Evolutionary conservation across 2,329 filamentous ascomycete genomes (phyloP).

Genomic region (Aureobasidium sp.): DNA sequence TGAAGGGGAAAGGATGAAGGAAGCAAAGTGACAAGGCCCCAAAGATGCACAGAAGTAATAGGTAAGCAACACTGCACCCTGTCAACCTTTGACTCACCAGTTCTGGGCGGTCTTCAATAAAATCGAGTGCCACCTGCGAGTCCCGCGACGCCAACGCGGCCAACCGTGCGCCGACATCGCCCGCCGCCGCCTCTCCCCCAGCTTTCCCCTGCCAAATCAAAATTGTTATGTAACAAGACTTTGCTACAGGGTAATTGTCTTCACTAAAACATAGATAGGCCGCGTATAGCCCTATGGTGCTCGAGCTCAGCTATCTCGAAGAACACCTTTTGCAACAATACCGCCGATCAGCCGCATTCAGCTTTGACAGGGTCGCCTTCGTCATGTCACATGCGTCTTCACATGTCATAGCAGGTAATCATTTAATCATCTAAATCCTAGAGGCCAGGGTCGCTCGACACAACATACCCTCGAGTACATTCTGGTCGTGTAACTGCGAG

Average conservation of each 20-base stretch:
- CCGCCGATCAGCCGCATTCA: not conserved
- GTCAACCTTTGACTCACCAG: constrained; percentile 7
- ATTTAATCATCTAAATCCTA: not conserved
- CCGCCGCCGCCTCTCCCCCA: not conserved
- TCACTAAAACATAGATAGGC: constrained; percentile 2
- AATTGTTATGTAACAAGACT: not conserved
- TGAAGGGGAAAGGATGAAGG: not conserved
- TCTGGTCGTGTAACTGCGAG: not conserved
- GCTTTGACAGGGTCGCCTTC: not conserved
- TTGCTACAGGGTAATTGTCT: not conserved
- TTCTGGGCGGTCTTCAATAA: not conserved
- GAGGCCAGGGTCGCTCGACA: not conserved
- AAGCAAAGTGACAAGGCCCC: not conserved
- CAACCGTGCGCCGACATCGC: not conserved
- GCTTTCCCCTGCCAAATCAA: not conserved
- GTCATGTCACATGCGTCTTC: not conserved
- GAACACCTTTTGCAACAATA: not conserved
- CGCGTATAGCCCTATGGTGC: not conserved
- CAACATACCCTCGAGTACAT: not conserved
- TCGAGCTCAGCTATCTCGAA: not conserved
- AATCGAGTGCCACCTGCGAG: constrained; percentile 2
- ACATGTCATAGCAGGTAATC: not conserved
- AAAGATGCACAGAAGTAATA: not conserved
- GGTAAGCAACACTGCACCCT: not conserved
- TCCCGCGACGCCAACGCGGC: constrained; percentile 2